Evolutionary conservation across 164 flowering plant genomes (phyloP).

Genomic region (Tetrastigma voinierianum): DNA sequence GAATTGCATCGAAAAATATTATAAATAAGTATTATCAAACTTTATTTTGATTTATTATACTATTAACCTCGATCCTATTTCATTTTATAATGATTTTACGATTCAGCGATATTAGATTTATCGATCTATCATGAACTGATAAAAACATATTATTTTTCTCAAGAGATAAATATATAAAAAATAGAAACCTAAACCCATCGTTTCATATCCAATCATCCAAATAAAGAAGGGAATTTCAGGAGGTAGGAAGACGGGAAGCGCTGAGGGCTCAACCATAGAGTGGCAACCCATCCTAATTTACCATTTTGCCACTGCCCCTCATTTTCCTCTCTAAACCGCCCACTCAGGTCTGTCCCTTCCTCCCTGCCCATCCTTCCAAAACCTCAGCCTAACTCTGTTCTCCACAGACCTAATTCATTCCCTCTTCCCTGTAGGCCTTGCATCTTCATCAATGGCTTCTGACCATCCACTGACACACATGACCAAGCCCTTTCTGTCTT

Average conservation of each 20-base stretch:
- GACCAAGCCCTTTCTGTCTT: constrained; percentile 74
- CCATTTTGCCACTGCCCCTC: constrained; percentile 22
- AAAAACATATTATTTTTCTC: too few species aligned
- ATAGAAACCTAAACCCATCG: too few species aligned
- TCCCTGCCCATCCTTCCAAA: constrained; percentile 7
- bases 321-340: constrained; percentile 12
- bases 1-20: too few species aligned
- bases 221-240: too few species aligned
- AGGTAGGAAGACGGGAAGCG: constrained; percentile 8
- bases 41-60: too few species aligned
- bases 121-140: too few species aligned
- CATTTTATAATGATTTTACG: too few species aligned
- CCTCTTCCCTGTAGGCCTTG: constrained; percentile 10
- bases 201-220: too few species aligned
- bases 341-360: constrained; percentile 1
- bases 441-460: constrained; percentile 32
- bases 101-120: too few species aligned
- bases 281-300: constrained; percentile 15
- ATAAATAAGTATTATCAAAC: too few species aligned
- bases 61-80: too few species aligned
- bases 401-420: background rate
- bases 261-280: constrained; percentile 7
- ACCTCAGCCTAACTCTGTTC: background rate
- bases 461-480: constrained; percentile 26
- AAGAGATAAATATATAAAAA: too few species aligned